phyloP scores from a whole-genome alignment of 306 rosid species.

The Prinsepia uniflora region DNA sequence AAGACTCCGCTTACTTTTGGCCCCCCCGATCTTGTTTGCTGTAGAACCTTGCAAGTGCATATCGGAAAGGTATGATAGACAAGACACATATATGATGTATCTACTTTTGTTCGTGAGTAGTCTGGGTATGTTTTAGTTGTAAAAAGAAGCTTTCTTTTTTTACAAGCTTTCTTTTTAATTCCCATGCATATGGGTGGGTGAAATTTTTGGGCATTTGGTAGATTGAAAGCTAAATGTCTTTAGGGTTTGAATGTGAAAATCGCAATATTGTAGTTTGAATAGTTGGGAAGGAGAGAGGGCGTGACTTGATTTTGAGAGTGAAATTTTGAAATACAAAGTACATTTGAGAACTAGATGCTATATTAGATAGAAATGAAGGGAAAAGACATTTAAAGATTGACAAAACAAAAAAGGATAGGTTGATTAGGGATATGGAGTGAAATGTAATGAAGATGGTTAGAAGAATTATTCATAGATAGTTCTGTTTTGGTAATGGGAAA shows the following conservation, averaged over 20 bases:
- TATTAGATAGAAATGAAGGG: background rate
- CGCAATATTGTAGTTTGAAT: background rate
- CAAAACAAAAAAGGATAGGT: background rate
- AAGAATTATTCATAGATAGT: background rate
- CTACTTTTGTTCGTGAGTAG: background rate
- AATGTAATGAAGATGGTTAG: background rate
- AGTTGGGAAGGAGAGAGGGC: background rate
- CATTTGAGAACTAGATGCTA: too few relatives aligned
- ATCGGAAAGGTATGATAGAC: slow-evolving; percentile 55
- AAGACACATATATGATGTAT: background rate
- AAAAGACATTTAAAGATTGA: background rate
- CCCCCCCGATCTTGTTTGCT: slow-evolving; percentile 94
- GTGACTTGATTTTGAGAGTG: too few relatives aligned
- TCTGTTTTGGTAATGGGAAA: background rate
- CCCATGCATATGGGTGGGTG: background rate
- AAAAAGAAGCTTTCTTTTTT: background rate
- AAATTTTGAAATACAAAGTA: too few relatives aligned
- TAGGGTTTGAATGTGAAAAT: background rate
- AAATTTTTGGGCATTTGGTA: background rate
- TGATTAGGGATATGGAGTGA: slow-evolving; percentile 1
- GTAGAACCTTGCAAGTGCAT: slow-evolving; percentile 89
- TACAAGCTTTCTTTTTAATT: too few relatives aligned
- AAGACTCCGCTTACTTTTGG: slow-evolving; percentile 71
- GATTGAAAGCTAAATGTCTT: background rate
- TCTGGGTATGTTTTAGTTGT: background rate